Evolutionary conservation across 75 land plant genomes (phyloP), one percentile per base, ranked within the genome.

Genomic region (Sequoia sempervirens): DNA sequence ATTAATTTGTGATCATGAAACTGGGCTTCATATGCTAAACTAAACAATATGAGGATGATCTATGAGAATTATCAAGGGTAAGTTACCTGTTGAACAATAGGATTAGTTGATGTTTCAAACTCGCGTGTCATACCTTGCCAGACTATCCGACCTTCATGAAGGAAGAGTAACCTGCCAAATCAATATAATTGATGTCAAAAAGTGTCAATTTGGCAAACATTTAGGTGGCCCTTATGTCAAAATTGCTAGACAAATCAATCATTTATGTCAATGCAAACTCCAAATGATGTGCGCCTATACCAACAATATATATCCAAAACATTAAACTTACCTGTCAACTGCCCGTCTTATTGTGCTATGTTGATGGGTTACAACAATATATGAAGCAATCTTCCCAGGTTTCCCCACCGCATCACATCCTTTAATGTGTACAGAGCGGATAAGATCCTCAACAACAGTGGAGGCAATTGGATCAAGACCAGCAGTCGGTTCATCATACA

Each of bases 401-500:
- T 89, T 92, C 45, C 92, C 94, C 36, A 81, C 75, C 66, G 91
- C 94, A 90, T 94, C 94, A 45, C 88, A 89, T 72, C 95, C 98
- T 75, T 89, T 92, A 23, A 89, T 50, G 81, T 97, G 99, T 1
- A 97, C 95, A n/a, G 97, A 94, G 9, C 99, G 96, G 28, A 97
- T 97, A 34, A 97, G 91, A 89, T 97, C 99, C 84, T 97, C 99
- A 30, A 97, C 99, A 40, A 97, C 97, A 74, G 99, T 97, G 4
- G 99, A 97, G 32, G 97, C 99, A 89, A 97, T 97, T 13, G 99
- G 99, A 83, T 97, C 99, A 36, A 97, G 93, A 36, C 99, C 97
- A 46, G 99, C 99, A 40, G 99, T 97, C 50, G 99, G 99, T 88
- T 97, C 99, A 89, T 97, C 99, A 83, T 95, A 97, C 89, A 97